Percentiles rank a stretch among this genome's conserved stretches.
Evolutionary conservation across 1,139 yeast genomes (phyloP).

Genomic region (Tardiomyces blankii): DNA sequence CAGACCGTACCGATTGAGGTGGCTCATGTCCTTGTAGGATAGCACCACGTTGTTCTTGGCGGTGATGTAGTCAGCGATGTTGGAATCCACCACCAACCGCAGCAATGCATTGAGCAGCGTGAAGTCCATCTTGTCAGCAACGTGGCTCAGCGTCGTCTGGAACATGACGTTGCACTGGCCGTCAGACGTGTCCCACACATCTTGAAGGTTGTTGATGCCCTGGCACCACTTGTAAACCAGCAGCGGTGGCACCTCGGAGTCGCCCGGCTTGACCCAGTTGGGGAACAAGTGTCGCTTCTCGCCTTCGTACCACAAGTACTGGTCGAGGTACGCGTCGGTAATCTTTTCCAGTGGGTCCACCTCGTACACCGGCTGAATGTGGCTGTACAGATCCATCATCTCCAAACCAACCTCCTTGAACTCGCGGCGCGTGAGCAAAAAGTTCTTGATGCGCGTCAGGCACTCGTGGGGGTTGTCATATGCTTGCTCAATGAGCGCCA

Average conservation of each 20-base stretch:
- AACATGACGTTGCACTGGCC: constrained; percentile 82
- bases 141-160: constrained; percentile 56
- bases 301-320: constrained; percentile 92
- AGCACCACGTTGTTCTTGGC: constrained; percentile 79
- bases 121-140: constrained; percentile 80
- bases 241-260: constrained; percentile 85
- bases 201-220: constrained; percentile 71
- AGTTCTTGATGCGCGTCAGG: constrained; percentile 71
- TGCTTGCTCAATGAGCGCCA: constrained; percentile 90
- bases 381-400: constrained; percentile 86
- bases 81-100: constrained; percentile 75
- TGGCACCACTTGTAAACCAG: constrained; percentile 92
- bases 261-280: constrained; percentile 93
- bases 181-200: constrained; percentile 65
- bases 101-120: constrained; percentile 75
- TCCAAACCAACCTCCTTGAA: constrained; percentile 83
- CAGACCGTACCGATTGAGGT: constrained; percentile 80
- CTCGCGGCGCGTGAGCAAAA: constrained; percentile 76
- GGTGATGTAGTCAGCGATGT: constrained; percentile 89
- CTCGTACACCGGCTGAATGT: constrained; percentile 73
- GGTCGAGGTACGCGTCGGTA: constrained; percentile 93
- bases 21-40: constrained; percentile 91
- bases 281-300: constrained; percentile 85
- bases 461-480: constrained; percentile 96
- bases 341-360: constrained; percentile 90